Base-by-base conservation (phyloP, 441 rosid genomes). In the Adansonia gregorii region DNA sequence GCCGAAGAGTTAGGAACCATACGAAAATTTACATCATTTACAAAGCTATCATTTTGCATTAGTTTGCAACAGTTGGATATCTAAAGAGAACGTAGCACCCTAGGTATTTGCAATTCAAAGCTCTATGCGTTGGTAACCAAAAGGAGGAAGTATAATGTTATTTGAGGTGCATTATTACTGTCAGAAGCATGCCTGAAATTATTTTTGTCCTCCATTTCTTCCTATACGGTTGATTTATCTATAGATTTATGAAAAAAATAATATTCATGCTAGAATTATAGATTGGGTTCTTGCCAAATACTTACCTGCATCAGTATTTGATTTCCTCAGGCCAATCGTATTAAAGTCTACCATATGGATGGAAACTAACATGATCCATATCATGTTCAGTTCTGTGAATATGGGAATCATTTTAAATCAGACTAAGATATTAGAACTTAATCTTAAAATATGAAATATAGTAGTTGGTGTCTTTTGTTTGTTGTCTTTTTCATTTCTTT, bases 111-210 rank as follows among this genome's bases (percentile, higher is more conserved):
- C 45, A 22, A 43, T 14, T 41, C 8, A 56, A 76, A 60, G 66
- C 58, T 71, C 11, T 8, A 5, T 12, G 27, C 52, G 41, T 20
- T 41, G 63, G 75, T 58, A 3, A 79, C 22, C 10, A 4, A 70
- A 20, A 8, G 51, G 27, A 41, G 49, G 41, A 73, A 59, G 31
- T 46, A 59, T 7, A 9, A 59, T 74, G 48, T 15, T 24, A 54
- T 55, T 15, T 66, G 54, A 64, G 48, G 69, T 55, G 55, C 55
- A 60, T 61, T 27, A 10, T 59, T 56, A 6, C 12, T 49, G 39
- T 69, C 27, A 35, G 71, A 74, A 56, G 11, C 65, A 49, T 67
- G 45, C 41, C 74, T 52, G 67, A 48, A 75, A 45, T 17, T 45
- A 20, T 35, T 68, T 58, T 11, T 39, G 51, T 27, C 48, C 51